These are phyloP conservation scores for Penicillium coffeae DNA, from an alignment of 495 filamentous ascomycete genomes.

Conservation along the genomic window DNA sequence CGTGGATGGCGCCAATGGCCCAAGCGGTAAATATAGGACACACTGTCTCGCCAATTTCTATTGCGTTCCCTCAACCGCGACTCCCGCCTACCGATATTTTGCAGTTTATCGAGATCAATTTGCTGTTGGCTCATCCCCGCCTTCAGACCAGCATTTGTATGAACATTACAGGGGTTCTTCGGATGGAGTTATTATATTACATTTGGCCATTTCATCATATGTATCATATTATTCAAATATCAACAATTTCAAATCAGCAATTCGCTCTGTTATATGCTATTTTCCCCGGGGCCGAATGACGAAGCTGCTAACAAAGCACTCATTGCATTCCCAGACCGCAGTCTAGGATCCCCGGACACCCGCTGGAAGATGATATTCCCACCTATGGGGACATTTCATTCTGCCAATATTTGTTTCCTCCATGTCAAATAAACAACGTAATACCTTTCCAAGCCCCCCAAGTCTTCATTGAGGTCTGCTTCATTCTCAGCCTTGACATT, in stretches of 20 bases:
- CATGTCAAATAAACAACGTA: slow-evolving; percentile 10
- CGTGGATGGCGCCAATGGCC: slow-evolving; percentile 91
- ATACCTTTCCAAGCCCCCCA: background rate
- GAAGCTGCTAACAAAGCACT: too few relatives aligned
- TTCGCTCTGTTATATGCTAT: too few relatives aligned
- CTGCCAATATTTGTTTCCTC: slow-evolving; percentile 1
- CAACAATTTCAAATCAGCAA: background rate
- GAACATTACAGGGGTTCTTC: slow-evolving; percentile 31
- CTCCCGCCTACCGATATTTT: background rate
- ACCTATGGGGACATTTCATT: too few relatives aligned
- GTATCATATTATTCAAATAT: slow-evolving; percentile 13
- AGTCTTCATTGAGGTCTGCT: background rate
- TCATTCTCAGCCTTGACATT: background rate
- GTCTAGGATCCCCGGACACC: too few relatives aligned
- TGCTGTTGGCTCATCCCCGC: background rate
- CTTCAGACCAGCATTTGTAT: slow-evolving; percentile 20
- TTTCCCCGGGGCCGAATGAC: too few relatives aligned
- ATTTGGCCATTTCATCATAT: slow-evolving; percentile 15
- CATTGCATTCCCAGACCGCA: too few relatives aligned
- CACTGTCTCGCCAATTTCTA: slow-evolving; percentile 7
- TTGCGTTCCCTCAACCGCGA: background rate
- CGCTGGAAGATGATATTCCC: background rate
- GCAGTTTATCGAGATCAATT: background rate
- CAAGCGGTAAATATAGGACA: slow-evolving; percentile 38
- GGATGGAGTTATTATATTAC: slow-evolving; percentile 28